Base-by-base conservation (phyloP, 1,139 yeast genomes). In the Candida sp. region DNA sequence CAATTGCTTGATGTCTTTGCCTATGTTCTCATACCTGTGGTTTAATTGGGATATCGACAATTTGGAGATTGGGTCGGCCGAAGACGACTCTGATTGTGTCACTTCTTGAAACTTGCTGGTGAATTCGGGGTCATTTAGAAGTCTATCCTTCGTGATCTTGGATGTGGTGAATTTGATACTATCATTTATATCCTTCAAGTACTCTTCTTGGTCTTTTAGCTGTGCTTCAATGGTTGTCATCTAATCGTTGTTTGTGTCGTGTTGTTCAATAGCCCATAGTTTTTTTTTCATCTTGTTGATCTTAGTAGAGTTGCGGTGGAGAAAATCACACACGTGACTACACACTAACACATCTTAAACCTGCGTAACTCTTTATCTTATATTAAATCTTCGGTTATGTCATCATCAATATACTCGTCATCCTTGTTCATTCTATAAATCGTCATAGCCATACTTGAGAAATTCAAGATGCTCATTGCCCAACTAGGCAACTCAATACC, bases 361-460 rank as follows among this genome's bases (percentile, higher is more conserved):
- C 4, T 8, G 12, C 11, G 11, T 22, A 25, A 22, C n/a, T 23
- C 25, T 37, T 27, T 9, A 17, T 27, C 26, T 42, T 58, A 74
- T 56, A 77, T 69, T 54, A 77, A 65, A 52, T 77, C 81, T 50
- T 77, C 80, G 23, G 77, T 67, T 11, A 77, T 72, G 55, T 77
- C 81, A 59, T 77, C 82, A 58, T 77, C 81, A 34, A 70, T 58
- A 55, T 77, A 77, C 62, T 77, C 82, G 54, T 77, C 81, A 57
- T 77, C 82, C 61, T 77, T 77, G 63, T 77, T 77, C 82, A 77
- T 77, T 67, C 82, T 74, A 66, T 77, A 77, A 42, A 77, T 65
- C 9, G 81, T 75, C 82, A 77, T 77, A 49, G 68, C 70, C 81
- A 77, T 77, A 56, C 80, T 75, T 33, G 80, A 70, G 47, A 74